A percentile compares a stretch with the other conserved stretches of the same genome.
These are phyloP conservation scores for Malassezia japonica DNA, from an alignment of 1,284 basidiomycete species.

Conservation along the genomic window DNA sequence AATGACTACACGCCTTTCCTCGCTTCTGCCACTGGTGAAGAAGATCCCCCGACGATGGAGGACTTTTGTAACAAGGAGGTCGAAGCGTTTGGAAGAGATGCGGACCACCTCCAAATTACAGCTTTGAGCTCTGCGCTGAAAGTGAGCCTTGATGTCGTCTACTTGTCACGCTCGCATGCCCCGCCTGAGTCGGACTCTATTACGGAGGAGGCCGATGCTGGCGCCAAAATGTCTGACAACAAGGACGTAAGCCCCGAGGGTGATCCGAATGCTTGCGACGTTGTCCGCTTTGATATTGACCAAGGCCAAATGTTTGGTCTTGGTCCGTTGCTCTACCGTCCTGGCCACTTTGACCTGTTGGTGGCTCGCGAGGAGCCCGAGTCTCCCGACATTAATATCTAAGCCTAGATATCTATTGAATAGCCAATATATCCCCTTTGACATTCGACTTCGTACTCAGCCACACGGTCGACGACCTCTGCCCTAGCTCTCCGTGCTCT, in stretches of 20 bases:
- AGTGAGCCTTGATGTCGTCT: slow-evolving; percentile 34
- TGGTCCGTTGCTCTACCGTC: slow-evolving; percentile 9
- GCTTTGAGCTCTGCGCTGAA: slow-evolving; percentile 30
- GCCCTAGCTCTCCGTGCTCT: too few relatives aligned
- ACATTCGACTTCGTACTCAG: too few relatives aligned
- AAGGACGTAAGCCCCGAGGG: background rate
- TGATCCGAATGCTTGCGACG: slow-evolving; percentile 26
- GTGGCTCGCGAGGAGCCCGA: background rate
- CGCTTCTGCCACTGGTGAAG: slow-evolving; percentile 13
- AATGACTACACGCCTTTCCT: slow-evolving; percentile 39
- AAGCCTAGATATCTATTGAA: too few relatives aligned
- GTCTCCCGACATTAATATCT: background rate
- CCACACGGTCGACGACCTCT: too few relatives aligned
- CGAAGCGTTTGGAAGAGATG: slow-evolving; percentile 41
- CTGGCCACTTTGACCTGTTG: slow-evolving; percentile 16
- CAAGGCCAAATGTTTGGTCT: slow-evolving; percentile 22
- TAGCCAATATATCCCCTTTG: too few relatives aligned
- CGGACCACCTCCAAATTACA: slow-evolving; percentile 42
- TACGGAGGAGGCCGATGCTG: background rate
- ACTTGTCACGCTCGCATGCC: slow-evolving; percentile 27
- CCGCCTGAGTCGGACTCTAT: slow-evolving; percentile 17
- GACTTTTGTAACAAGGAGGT: slow-evolving; percentile 34
- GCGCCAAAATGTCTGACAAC: background rate
- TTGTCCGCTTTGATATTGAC: slow-evolving; percentile 34
- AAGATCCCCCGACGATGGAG: slow-evolving; percentile 24